phyloP scores from a whole-genome alignment of 352 stramenopile genomes.

The Globisporangium barbulae region DNA sequence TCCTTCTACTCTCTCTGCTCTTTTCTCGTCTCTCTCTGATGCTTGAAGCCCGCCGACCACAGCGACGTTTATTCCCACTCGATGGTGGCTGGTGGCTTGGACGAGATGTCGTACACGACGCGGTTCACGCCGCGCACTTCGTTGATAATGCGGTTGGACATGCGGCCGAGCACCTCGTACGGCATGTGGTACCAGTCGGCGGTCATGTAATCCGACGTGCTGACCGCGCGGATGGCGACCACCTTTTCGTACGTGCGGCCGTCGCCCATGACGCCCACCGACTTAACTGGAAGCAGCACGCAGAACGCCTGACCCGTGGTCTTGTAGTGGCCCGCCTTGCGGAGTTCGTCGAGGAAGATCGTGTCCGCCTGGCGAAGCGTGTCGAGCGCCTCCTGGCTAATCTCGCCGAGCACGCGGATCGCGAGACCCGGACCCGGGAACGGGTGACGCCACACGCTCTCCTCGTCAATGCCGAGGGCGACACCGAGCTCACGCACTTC shows the following conservation, averaged over 20 bases:
- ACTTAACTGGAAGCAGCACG: constrained; percentile 96
- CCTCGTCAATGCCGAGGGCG: constrained; percentile 96
- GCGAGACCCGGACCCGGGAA: constrained; percentile 98
- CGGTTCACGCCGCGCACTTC: constrained; percentile 98
- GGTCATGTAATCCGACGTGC: constrained; percentile 99
- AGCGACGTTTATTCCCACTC: constrained; percentile 94
- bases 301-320: constrained; percentile 99
- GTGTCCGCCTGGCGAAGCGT: constrained; percentile 97
- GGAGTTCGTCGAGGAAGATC: constrained; percentile 98
- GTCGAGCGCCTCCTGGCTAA: constrained; percentile 92
- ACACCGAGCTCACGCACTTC: constrained; percentile 97
- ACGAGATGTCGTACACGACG: constrained; percentile 99
- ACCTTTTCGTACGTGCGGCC: constrained; percentile 97
- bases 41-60: not conserved
- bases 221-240: constrained; percentile 94
- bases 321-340: constrained; percentile 95
- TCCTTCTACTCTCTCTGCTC: not conserved
- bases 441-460: constrained; percentile 97
- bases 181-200: constrained; percentile 99
- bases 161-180: constrained; percentile 96
- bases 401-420: constrained; percentile 98
- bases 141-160: constrained; percentile 99
- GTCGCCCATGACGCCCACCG: constrained; percentile 99
- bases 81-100: constrained; percentile 99
- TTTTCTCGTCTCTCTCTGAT: not conserved